Evolutionary conservation across 176 grass and related monocot species (phyloP).

Genomic region (Hsuehochloa calcarea): DNA sequence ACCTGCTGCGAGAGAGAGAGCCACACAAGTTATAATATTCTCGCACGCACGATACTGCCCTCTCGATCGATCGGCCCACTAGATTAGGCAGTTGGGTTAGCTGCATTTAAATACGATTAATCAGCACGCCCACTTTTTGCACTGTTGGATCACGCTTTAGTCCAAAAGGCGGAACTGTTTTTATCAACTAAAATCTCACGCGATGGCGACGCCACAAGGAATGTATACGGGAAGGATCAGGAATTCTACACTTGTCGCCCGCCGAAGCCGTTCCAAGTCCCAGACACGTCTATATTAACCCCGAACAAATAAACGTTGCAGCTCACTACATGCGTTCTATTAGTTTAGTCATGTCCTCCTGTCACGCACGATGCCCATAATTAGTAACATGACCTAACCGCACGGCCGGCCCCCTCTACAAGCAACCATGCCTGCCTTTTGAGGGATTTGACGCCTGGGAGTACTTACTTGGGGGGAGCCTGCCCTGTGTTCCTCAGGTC

Average conservation of each 20-base stretch:
- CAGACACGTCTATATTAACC: neutral
- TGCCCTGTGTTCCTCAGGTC: neutral
- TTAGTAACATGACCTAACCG: conserved; percentile 3
- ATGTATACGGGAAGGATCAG: conserved; percentile 12
- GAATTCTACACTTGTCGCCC: conserved; percentile 34
- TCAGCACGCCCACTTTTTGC: neutral
- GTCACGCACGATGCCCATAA: conserved; percentile 25
- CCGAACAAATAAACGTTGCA: neutral
- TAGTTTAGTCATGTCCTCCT: conserved; percentile 33
- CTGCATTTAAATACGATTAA: neutral
- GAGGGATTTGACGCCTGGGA: conserved; percentile 34
- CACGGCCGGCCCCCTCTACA: neutral
- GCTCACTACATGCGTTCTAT: neutral
- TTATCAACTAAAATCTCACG: conserved; percentile 29
- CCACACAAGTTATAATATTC: neutral
- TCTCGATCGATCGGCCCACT: neutral
- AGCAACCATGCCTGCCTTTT: conserved; percentile 22
- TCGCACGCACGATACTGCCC: neutral
- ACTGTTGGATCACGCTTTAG: conserved; percentile 3
- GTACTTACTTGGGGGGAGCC: neutral
- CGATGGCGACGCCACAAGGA: conserved; percentile 32
- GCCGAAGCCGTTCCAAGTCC: neutral
- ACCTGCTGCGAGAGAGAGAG: neutral
- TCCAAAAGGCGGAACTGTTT: conserved; percentile 35
- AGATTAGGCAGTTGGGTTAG: conserved; percentile 27